These are phyloP conservation scores for Eragrostis curvula DNA, from an alignment of 176 grass and related monocot species.

Conservation along the genomic window DNA sequence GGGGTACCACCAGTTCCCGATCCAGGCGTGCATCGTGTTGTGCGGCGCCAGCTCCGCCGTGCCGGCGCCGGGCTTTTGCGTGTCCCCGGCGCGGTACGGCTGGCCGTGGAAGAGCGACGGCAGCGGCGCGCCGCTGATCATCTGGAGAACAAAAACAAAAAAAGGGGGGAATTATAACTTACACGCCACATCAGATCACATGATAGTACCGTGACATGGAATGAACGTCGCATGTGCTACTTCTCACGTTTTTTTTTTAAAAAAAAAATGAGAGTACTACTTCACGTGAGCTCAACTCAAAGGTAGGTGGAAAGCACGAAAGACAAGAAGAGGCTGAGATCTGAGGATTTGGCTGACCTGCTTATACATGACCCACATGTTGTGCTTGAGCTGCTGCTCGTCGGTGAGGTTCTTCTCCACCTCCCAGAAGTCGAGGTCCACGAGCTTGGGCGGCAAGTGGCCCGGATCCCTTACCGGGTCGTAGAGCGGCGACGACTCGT, in stretches of 20 bases:
- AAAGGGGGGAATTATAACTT: no score
- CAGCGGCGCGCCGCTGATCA: slow-evolving; percentile 8
- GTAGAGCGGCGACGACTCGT: slow-evolving; percentile 47
- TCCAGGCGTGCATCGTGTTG: slow-evolving; percentile 40
- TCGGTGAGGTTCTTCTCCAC: slow-evolving; percentile 1
- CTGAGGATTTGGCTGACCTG: slow-evolving; percentile 41
- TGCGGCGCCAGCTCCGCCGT: slow-evolving; percentile 37
- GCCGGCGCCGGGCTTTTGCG: slow-evolving; percentile 23
- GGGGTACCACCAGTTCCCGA: slow-evolving; percentile 24
- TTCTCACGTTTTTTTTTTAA: no score
- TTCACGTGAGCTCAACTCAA: not conserved
- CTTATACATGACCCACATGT: slow-evolving; percentile 45
- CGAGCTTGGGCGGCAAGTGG: slow-evolving; percentile 42
- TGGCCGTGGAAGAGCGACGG: slow-evolving; percentile 47
- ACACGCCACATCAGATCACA: no score
- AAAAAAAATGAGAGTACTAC: no score
- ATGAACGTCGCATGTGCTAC: not conserved
- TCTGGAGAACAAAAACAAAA: slow-evolving; percentile 24
- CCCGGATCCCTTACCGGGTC: slow-evolving; percentile 26
- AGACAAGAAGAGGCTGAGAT: not conserved
- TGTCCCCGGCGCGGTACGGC: slow-evolving; percentile 34
- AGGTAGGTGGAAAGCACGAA: not conserved
- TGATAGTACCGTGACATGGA: no score
- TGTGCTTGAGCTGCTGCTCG: slow-evolving; percentile 38
- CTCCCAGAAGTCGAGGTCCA: slow-evolving; percentile 25